Evolutionary conservation across 768 basidiomycete species (phyloP), one percentile per base, ranked within the genome.

Genomic region (Vararia minispora): DNA sequence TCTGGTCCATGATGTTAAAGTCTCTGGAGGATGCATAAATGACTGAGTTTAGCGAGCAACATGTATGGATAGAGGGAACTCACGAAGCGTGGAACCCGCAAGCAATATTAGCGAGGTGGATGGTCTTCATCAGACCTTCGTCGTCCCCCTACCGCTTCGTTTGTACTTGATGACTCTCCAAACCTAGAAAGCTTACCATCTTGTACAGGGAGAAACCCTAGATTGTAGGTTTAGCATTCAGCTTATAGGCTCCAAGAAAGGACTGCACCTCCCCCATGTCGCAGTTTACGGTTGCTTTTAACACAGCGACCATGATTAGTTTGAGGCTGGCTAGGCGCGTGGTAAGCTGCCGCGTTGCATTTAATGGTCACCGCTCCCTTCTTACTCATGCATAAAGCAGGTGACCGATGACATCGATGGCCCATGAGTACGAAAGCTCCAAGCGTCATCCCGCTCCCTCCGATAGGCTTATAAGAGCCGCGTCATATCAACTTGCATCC

Each of bases 11-110:
- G 34, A 79, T 66, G 0, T 69, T 63, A 45, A 77, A 78, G 51
- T 80, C 77, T 0, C 74, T 73, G 16, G 29, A 31, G n/a, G 20
- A 5, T 11, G 6, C 16, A 12, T 31, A 17, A 35, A 16, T 5
- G 12, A 23, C n/a, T 14, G 18, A 16, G 17, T 12, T 21, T 12
- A 9, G 30, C 26, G 20, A 7, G 27, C n/a, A n/a, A n/a, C n/a
- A n/a, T n/a, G n/a, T n/a, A n/a, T n/a, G 23, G n/a, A 39, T 21
- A 17, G n/a, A 39, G 13, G 22, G 12, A 5, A 44, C 50, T 18
- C 42, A 76, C 72, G 72, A 74, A 16, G 73, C 77, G 49, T 81
- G 79, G 43, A 78, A 79, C 5, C 79, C 78, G 49, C 78, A 81
- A 0, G 79, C 79, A 12, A 79, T 60, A 42, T 66, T 64, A 1